Evolutionary conservation across 208 protist genomes (phyloP).

Genomic region (Trypanosoma mega): DNA sequence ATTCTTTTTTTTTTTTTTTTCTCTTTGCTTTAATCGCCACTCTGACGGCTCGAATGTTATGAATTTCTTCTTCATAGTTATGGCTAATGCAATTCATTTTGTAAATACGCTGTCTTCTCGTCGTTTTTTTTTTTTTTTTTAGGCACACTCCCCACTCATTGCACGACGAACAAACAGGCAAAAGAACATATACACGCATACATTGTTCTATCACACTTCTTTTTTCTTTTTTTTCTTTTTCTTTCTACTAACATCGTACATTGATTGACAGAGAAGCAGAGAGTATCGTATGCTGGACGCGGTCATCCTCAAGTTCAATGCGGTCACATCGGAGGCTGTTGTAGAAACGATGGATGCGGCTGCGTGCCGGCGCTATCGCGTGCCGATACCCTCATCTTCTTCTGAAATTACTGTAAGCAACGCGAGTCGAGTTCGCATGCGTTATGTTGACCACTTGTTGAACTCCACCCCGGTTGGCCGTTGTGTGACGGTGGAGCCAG

Average conservation of each 20-base stretch:
- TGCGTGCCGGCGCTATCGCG: slow-evolving; percentile 10
- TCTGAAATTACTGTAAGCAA: neutral
- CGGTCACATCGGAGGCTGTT: slow-evolving; percentile 3
- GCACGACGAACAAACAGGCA: too few species aligned
- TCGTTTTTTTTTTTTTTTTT: too few species aligned
- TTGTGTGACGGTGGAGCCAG: slow-evolving; percentile 16
- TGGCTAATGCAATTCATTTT: too few species aligned
- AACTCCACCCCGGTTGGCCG: slow-evolving; percentile 8
- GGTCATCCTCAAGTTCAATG: slow-evolving; percentile 20
- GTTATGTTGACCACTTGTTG: slow-evolving; percentile 7
- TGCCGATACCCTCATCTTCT: neutral
- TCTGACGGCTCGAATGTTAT: too few species aligned
- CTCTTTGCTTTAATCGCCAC: slow-evolving; percentile 7
- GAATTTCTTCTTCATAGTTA: too few species aligned
- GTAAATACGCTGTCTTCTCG: too few species aligned
- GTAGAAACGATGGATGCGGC: slow-evolving; percentile 9
- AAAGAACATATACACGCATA: too few species aligned
- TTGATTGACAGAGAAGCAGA: too few species aligned
- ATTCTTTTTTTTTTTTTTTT: slow-evolving; percentile 12
- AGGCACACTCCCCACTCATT: too few species aligned
- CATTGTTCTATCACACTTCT: too few species aligned
- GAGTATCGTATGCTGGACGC: slow-evolving; percentile 14
- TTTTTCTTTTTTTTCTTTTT: too few species aligned
- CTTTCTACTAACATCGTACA: too few species aligned
- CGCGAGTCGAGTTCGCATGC: neutral